These are phyloP conservation scores for Candida lessepsii DNA, from an alignment of 805 yeast species.

Conservation along the genomic window DNA sequence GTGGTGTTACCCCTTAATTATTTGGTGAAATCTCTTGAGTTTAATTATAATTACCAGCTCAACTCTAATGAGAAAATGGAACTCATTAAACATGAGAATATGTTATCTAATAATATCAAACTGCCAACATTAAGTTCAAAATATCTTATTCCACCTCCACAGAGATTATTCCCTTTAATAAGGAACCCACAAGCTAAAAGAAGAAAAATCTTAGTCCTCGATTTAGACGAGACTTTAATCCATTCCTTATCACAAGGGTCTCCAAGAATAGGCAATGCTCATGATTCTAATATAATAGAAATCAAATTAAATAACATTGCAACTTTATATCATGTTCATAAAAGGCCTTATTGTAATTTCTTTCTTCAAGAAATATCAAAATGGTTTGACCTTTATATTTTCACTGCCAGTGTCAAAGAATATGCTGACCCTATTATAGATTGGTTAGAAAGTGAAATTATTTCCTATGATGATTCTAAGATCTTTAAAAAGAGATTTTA, in stretches of 20 bases:
- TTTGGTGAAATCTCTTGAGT: constrained; percentile 12
- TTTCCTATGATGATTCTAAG: constrained; percentile 20
- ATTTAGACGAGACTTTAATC: constrained; percentile 90
- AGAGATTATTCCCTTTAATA: constrained; percentile 39
- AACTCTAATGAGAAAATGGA: constrained; percentile 31
- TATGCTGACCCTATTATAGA: constrained; percentile 97
- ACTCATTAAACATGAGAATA: constrained; percentile 38
- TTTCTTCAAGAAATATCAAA: constrained; percentile 73
- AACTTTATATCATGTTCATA: constrained; percentile 83
- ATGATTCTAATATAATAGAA: constrained; percentile 66
- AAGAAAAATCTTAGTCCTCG: constrained; percentile 73
- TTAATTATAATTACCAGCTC: constrained; percentile 11
- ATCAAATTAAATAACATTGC: constrained; percentile 68
- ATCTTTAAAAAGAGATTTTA: constrained; percentile 61
- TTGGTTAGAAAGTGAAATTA: constrained; percentile 69
- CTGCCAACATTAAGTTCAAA: constrained; percentile 41
- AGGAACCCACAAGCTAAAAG: constrained; percentile 38
- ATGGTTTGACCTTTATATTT: constrained; percentile 88
- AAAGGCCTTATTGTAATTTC: constrained; percentile 87
- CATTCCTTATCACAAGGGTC: constrained; percentile 80
- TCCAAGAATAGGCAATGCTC: constrained; percentile 37
- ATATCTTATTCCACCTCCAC: constrained; percentile 48
- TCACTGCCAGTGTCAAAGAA: constrained; percentile 92
- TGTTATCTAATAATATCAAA: constrained; percentile 39
- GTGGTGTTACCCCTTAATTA: constrained; percentile 54